Evolutionary conservation across 139 green algal genomes (phyloP).

Genomic region (Nannochloris sp.): DNA sequence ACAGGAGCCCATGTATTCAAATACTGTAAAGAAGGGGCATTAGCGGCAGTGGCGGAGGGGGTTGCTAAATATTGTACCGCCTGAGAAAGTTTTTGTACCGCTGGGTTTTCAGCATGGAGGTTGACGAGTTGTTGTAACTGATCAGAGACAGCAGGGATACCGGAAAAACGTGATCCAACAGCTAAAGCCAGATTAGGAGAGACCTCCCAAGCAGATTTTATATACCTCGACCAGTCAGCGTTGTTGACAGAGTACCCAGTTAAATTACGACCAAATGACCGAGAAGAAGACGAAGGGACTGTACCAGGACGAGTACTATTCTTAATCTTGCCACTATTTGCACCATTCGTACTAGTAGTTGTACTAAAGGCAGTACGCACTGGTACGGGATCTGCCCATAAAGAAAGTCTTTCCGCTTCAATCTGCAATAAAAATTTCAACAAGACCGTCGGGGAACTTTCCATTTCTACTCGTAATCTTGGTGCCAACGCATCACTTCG

Average conservation of each 20-base stretch:
- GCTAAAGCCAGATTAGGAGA: constrained; percentile 50
- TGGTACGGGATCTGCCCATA: constrained; percentile 30
- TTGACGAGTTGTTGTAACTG: constrained; percentile 41
- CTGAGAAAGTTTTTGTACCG: constrained; percentile 41
- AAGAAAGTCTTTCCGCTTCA: constrained; percentile 53
- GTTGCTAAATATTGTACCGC: constrained; percentile 50
- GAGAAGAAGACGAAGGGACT: too few relatives aligned
- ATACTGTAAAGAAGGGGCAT: constrained; percentile 24
- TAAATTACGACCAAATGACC: too few relatives aligned
- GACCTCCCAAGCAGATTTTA: constrained; percentile 46
- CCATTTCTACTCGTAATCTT: not conserved
- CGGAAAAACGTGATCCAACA: constrained; percentile 26
- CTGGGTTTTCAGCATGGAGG: constrained; percentile 20
- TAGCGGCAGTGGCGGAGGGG: constrained; percentile 4
- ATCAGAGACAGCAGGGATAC: not conserved
- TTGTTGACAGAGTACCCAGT: not conserved
- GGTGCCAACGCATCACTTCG: not conserved
- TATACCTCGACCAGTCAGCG: constrained; percentile 26
- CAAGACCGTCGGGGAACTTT: not conserved
- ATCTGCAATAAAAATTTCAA: not conserved
- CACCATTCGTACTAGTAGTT: too few relatives aligned
- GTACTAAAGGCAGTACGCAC: too few relatives aligned
- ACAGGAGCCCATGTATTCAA: constrained; percentile 49
- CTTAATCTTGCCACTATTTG: too few relatives aligned
- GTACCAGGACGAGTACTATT: too few relatives aligned